Evolutionary conservation across 495 filamentous ascomycete species (phyloP), one percentile per base, ranked within the genome.

Genomic region (Xylaria intraflava): DNA sequence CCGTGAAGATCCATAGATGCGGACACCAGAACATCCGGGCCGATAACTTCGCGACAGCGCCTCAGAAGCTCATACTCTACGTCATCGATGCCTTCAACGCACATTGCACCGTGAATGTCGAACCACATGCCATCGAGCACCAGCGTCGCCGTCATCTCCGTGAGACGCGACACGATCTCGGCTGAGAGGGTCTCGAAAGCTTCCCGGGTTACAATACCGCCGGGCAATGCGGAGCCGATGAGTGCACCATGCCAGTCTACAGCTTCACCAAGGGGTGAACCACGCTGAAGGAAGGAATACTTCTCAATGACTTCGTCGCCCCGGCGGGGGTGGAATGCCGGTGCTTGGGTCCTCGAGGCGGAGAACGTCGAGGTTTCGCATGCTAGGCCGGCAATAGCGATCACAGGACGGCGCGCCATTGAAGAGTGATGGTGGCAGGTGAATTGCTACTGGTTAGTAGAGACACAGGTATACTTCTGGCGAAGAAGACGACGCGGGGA

Each of bases 81-180:
- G 59, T 82, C 79, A 42, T 78, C 72, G 10, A 81, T 51, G 0
- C 66, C 76, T 20, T 81, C 74, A 4, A 81, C 78, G 17, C 73
- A 77, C 78, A 82, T 82, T 1, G 79, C 79, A 1, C 79, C 79
- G 51, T 82, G 79, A 27, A 82, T 81, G 51, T 82, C 78, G 46
- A 74, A 80, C 79, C 79, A 82, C 7, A 82, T 52, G 1, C 79
- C 79, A 38, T 82, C 67, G 1, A 80, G 44, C 9, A 55, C 49
- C 2, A 49, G 61, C 7, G 60, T 60, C 3, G 56, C 51, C 1
- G 51, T 53, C 33, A 80, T 74, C 9, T 63, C 54, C 3, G 30
- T 44, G 22, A 82, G 67, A 3, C 75, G 70, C 0, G 53, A 46
- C 9, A 78, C n/a, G 22, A 82, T 79, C 53, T 82, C 78, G 3